These are phyloP conservation scores for Metschnikowia peoriensis DNA, from an alignment of 805 yeast species.

Conservation along the genomic window DNA sequence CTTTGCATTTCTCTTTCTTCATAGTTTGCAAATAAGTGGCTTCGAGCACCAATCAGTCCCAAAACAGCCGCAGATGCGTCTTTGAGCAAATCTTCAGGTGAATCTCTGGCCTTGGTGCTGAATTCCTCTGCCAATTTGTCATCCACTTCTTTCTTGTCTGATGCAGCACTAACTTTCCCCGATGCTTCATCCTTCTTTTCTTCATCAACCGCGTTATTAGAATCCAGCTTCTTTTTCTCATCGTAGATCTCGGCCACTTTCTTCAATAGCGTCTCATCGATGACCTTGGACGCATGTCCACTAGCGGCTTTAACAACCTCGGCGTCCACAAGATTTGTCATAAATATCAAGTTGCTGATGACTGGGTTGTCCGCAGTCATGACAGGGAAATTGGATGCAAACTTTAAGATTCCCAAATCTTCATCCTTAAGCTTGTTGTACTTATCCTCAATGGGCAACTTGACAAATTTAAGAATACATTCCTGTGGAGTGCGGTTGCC, in stretches of 20 bases:
- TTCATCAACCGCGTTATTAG: conserved; percentile 1
- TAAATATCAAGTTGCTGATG: conserved; percentile 84
- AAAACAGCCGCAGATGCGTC: conserved; percentile 70
- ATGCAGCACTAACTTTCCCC: too few species aligned
- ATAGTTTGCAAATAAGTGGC: conserved; percentile 74
- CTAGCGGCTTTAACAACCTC: conserved; percentile 84
- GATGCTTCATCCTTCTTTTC: conserved; percentile 1
- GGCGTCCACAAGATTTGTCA: conserved; percentile 82
- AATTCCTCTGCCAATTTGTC: conserved; percentile 11
- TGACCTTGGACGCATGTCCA: conserved; percentile 51
- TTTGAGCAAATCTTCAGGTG: conserved; percentile 33
- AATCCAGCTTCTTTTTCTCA: conserved; percentile 10
- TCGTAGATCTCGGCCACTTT: conserved; percentile 36
- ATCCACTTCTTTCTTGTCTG: conserved; percentile 7
- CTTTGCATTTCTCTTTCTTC: conserved; percentile 78
- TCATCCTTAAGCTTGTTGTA: conserved; percentile 53
- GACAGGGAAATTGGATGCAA: conserved; percentile 80
- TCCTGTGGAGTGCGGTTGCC: conserved; percentile 73
- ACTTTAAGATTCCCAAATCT: conserved; percentile 65
- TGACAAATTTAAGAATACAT: conserved; percentile 75
- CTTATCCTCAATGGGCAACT: conserved; percentile 77
- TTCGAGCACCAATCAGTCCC: conserved; percentile 73
- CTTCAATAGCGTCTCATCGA: conserved; percentile 42
- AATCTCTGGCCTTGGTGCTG: not conserved
- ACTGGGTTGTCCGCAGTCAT: conserved; percentile 90